phyloP scores from a whole-genome alignment of 169 alveolate species.

The Ichthyophthirius multifiliis region DNA sequence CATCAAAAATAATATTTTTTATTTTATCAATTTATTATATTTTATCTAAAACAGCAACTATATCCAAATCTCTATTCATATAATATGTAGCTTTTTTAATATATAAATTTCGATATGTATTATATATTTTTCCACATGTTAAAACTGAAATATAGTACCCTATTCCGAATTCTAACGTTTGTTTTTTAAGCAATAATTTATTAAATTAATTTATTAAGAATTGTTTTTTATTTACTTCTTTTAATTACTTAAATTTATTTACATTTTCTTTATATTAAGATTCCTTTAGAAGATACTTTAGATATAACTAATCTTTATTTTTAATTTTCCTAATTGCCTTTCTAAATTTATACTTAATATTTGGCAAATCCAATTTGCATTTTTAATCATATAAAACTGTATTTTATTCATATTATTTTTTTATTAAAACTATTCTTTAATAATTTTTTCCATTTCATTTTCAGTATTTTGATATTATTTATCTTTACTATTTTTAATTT shows the following conservation, averaged over 20 bases:
- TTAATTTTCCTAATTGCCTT: background rate
- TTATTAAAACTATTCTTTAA: background rate
- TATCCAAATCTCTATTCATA: background rate
- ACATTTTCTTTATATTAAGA: background rate
- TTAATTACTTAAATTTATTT: background rate
- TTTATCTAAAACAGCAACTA: background rate
- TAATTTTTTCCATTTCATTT: background rate
- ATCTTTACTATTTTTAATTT: background rate
- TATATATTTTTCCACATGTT: background rate
- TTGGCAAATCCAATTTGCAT: background rate
- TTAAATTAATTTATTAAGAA: background rate
- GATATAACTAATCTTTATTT: background rate
- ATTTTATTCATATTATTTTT: background rate
- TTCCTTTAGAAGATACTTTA: background rate
- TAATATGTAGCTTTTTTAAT: background rate
- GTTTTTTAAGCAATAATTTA: background rate
- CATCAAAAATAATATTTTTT: background rate
- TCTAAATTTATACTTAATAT: background rate
- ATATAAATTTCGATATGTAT: background rate
- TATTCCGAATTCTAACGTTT: background rate
- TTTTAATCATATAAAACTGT: background rate
- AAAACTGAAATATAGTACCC: background rate
- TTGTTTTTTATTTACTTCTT: background rate
- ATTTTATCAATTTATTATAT: background rate
- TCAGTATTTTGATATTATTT: background rate